Evolutionary conservation across 2,329 filamentous ascomycete species (phyloP).

Genomic region (Epichloe coenophiala): DNA sequence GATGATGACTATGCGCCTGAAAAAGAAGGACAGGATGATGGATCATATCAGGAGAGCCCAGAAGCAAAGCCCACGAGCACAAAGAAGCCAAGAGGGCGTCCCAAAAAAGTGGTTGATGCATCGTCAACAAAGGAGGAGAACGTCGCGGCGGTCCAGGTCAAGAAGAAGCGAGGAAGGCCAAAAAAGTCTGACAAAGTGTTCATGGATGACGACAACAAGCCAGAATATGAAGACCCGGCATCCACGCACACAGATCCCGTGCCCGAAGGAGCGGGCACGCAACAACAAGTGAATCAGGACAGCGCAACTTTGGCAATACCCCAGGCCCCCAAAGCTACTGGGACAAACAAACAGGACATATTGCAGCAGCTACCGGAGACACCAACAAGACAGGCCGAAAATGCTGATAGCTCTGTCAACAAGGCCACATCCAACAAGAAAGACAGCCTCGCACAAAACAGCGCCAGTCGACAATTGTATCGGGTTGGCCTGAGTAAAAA

Average conservation of each 20-base stretch:
- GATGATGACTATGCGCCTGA: neutral
- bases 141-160: constrained; percentile 4
- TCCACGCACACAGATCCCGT: neutral
- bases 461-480: constrained; percentile 26
- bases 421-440: constrained; percentile 4
- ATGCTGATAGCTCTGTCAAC: neutral
- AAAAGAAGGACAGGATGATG: constrained; percentile 7
- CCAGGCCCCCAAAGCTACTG: neutral
- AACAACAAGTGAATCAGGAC: neutral
- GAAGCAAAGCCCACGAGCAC: constrained; percentile 7
- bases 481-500: constrained; percentile 38
- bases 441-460: constrained; percentile 6
- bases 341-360: neutral
- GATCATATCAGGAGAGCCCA: constrained; percentile 4
- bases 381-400: neutral
- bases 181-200: constrained; percentile 18
- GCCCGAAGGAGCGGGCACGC: neutral
- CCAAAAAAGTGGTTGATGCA: constrained; percentile 13
- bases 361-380: neutral
- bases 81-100: constrained; percentile 20
- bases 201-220: neutral
- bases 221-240: neutral
- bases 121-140: constrained; percentile 4
- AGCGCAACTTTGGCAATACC: neutral
- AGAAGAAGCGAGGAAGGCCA: constrained; percentile 29